These are phyloP conservation scores for Kwoniella heveanensis DNA, from an alignment of 768 basidiomycete genomes.

Conservation along the genomic window DNA sequence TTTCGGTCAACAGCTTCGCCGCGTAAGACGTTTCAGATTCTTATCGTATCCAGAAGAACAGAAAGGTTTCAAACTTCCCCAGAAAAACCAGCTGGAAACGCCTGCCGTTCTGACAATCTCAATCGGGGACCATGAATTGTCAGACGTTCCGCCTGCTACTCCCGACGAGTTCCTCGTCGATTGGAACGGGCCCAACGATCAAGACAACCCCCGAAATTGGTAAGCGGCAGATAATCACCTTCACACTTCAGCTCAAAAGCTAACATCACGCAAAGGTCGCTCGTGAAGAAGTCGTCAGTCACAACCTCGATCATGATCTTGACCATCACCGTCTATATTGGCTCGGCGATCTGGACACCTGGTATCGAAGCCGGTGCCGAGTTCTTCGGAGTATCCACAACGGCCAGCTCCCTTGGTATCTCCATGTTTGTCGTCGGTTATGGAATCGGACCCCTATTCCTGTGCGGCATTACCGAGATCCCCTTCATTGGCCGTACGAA, in stretches of 20 bases:
- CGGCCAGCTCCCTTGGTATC: slow-evolving; percentile 37
- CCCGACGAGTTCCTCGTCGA: slow-evolving; percentile 22
- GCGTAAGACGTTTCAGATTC: neutral
- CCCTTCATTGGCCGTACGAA: slow-evolving; percentile 38
- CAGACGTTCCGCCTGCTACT: neutral
- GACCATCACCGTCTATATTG: slow-evolving; percentile 39
- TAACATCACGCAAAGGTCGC: slow-evolving; percentile 6
- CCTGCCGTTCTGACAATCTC: neutral
- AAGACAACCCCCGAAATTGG: slow-evolving; percentile 42
- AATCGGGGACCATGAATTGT: neutral
- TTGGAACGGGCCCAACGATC: slow-evolving; percentile 44
- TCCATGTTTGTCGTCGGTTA: slow-evolving; percentile 40
- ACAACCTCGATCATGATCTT: slow-evolving; percentile 37
- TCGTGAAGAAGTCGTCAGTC: slow-evolving; percentile 36
- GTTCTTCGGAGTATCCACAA: slow-evolving; percentile 32
- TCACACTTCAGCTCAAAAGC: no score
- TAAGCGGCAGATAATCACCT: neutral
- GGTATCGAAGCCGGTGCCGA: slow-evolving; percentile 35
- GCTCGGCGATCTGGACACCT: slow-evolving; percentile 31
- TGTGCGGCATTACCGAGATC: slow-evolving; percentile 41
- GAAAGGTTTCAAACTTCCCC: neutral
- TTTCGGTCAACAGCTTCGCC: neutral
- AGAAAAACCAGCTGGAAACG: neutral
- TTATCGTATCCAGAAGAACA: neutral
- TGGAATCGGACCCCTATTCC: slow-evolving; percentile 39